Percentiles rank a stretch among this genome's conserved stretches.
phyloP scores from a whole-genome alignment of 805 yeast genomes.

The Candida silvicultrix region DNA sequence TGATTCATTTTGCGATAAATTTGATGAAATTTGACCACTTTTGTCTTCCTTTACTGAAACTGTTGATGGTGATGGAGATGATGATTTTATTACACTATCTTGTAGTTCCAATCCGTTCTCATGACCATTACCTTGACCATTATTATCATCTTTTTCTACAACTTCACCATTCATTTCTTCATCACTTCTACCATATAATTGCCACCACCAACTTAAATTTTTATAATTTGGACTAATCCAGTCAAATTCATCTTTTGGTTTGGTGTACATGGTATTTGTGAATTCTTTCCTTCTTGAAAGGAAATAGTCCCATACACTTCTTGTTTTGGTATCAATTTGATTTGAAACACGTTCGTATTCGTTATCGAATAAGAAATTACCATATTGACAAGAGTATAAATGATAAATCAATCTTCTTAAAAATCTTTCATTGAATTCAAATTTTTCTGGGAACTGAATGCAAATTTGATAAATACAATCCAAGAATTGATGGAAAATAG shows the following conservation, averaged over 20 bases:
- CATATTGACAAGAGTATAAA: conserved; percentile 89
- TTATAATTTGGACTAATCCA: conserved; percentile 54
- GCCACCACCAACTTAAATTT: conserved; percentile 84
- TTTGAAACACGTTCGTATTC: conserved; percentile 56
- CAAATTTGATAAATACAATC: conserved; percentile 82
- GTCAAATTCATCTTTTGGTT: conserved; percentile 19
- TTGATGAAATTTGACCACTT: not conserved
- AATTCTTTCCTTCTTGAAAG: conserved; percentile 69
- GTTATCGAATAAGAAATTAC: conserved; percentile 74
- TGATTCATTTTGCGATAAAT: not conserved
- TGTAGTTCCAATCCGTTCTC: conserved; percentile 3
- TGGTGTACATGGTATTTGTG: conserved; percentile 40
- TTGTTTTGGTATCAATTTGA: conserved; percentile 41
- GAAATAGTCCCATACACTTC: conserved; percentile 93
- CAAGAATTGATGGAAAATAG: conserved; percentile 89
- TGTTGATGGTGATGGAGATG: not conserved
- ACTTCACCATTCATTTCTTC: conserved; percentile 48
- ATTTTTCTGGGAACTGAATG: conserved; percentile 61
- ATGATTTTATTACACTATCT: not conserved
- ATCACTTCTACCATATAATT: conserved; percentile 70
- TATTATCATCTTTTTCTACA: not conserved
- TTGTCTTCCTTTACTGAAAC: not conserved
- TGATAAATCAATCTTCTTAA: conserved; percentile 81
- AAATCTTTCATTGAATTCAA: conserved; percentile 88
- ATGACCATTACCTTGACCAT: not conserved